Evolutionary conservation across 2,329 filamentous ascomycete species (phyloP).

Genomic region (Phaeosphaeriaceae sp.): DNA sequence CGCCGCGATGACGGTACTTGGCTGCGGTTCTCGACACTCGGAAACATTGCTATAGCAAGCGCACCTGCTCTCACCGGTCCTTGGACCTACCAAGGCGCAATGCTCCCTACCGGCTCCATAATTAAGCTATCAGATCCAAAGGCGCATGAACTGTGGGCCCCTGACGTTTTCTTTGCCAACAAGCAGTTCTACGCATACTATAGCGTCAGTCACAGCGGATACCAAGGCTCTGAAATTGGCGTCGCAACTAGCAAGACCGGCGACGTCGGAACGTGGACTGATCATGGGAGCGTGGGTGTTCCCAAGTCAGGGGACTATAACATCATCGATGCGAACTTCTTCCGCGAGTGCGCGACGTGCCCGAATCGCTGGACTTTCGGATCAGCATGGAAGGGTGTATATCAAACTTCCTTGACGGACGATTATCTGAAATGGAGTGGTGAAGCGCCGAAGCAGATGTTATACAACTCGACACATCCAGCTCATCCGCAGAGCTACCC

Average conservation of each 20-base stretch:
- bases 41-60: slow-evolving; percentile 55
- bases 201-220: slow-evolving; percentile 65
- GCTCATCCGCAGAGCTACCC: slow-evolving; percentile 23
- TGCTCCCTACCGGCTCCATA: slow-evolving; percentile 51
- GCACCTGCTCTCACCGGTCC: slow-evolving; percentile 54
- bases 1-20: slow-evolving; percentile 53
- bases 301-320: slow-evolving; percentile 48
- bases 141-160: no score
- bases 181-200: slow-evolving; percentile 68
- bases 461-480: slow-evolving; percentile 22
- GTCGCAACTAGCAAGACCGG: slow-evolving; percentile 57
- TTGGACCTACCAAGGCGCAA: slow-evolving; percentile 55
- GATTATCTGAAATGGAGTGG: slow-evolving; percentile 10
- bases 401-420: slow-evolving; percentile 62
- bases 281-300: slow-evolving; percentile 60
- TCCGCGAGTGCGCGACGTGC: slow-evolving; percentile 37
- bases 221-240: slow-evolving; percentile 67
- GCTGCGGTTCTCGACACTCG: slow-evolving; percentile 59
- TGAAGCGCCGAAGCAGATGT: slow-evolving; percentile 7
- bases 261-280: slow-evolving; percentile 64
- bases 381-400: slow-evolving; percentile 69
- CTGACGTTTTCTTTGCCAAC: neutral
- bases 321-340: slow-evolving; percentile 59
- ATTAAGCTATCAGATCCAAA: slow-evolving; percentile 49
- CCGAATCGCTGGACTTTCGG: slow-evolving; percentile 65